A percentile compares a stretch with the other conserved stretches of the same genome.
These are phyloP conservation scores for Neobulgaria alba DNA, from an alignment of 2,329 filamentous ascomycete genomes.

Conservation along the genomic window DNA sequence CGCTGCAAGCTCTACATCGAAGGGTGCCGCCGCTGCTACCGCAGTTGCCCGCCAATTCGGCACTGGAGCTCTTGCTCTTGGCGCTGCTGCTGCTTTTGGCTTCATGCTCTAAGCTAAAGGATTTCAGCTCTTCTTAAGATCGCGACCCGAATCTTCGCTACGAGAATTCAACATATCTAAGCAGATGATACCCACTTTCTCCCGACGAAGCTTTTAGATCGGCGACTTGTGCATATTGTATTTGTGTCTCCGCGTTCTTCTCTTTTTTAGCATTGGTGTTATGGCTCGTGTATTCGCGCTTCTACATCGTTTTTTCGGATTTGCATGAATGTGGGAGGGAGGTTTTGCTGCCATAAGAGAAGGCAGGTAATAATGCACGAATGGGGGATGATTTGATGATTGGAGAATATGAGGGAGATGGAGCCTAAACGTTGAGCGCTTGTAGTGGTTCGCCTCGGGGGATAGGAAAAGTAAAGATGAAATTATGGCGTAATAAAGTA, in stretches of 20 bases:
- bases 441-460: neutral
- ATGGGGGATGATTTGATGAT: conserved; percentile 6
- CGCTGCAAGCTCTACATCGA: conserved; percentile 24
- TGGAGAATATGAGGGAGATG: neutral
- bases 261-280: conserved; percentile 29
- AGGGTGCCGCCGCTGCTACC: conserved; percentile 35
- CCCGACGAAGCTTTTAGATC: conserved; percentile 1
- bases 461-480: too few species aligned
- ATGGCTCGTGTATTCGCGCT: conserved; percentile 20
- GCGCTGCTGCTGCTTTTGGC: conserved; percentile 45
- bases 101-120: conserved; percentile 41
- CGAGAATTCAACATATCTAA: conserved; percentile 8
- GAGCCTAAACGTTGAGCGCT: neutral
- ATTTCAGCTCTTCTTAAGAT: conserved; percentile 1
- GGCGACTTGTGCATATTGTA: conserved; percentile 23
- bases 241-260: conserved; percentile 20
- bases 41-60: conserved; percentile 34
- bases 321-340: conserved; percentile 1
- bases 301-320: conserved; percentile 11
- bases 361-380: neutral
- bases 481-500: too few species aligned
- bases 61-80: conserved; percentile 37
- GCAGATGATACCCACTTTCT: conserved; percentile 1
- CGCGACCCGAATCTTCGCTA: conserved; percentile 1
- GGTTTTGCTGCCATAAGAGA: conserved; percentile 1